Evolutionary conservation across 2,329 filamentous ascomycete genomes (phyloP).

Genomic region (Cladorrhinum sp.): DNA sequence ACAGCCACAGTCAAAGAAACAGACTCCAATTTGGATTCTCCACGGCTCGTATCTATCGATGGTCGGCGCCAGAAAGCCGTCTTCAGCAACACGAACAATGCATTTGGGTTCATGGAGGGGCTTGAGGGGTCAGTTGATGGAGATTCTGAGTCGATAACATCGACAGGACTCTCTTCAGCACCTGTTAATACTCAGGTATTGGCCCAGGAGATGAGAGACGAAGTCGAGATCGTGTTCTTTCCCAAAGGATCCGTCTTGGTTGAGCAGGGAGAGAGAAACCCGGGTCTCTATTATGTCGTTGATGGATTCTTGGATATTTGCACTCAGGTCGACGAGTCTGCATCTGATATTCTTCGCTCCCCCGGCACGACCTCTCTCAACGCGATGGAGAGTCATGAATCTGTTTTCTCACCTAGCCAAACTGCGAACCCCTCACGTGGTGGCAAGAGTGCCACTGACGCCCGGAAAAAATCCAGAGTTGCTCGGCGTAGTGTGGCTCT

Average conservation of each 20-base stretch:
- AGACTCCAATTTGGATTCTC: conserved; percentile 80
- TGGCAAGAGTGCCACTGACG: conserved; percentile 32
- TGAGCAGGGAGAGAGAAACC: conserved; percentile 95
- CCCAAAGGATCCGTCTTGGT: conserved; percentile 91
- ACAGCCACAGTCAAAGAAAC: conserved; percentile 63
- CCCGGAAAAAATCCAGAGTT: conserved; percentile 46
- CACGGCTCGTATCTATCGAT: conserved; percentile 79
- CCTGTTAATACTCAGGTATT: conserved; percentile 63
- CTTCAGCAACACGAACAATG: conserved; percentile 72
- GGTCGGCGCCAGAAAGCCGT: conserved; percentile 74
- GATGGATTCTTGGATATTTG: conserved; percentile 96
- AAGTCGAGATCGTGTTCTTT: conserved; percentile 96
- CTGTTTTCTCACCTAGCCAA: conserved; percentile 15
- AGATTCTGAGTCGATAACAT: conserved; percentile 82
- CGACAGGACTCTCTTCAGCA: conserved; percentile 59
- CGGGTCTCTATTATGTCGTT: conserved; percentile 94
- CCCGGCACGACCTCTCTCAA: conserved; percentile 35
- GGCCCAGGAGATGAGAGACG: conserved; percentile 79
- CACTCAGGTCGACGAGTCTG: conserved; percentile 65
- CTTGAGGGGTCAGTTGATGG: conserved; percentile 75
- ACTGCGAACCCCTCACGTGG: conserved; percentile 20
- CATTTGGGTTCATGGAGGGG: conserved; percentile 86
- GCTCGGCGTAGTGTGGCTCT: conserved; percentile 72
- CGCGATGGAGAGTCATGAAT: conserved; percentile 36
- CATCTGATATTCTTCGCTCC: conserved; percentile 41